A percentile compares a stretch with the other conserved stretches of the same genome.
phyloP scores from a whole-genome alignment of 176 grass and related monocot species.

The Rhynchospora pubera region DNA sequence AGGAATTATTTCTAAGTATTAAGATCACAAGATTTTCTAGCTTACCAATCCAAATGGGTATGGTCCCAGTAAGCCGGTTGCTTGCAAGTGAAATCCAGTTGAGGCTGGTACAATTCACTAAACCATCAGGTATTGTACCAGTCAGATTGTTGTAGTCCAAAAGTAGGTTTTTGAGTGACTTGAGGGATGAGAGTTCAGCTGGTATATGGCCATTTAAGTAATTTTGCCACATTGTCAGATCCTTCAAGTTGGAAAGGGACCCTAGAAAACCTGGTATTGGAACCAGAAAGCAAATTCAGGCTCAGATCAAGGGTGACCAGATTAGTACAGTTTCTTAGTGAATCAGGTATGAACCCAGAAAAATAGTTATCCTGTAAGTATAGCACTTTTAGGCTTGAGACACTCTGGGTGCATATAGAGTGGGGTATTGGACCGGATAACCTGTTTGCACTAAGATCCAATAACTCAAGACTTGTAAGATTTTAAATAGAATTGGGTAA shows the following conservation, averaged over 20 bases:
- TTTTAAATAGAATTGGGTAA: slow-evolving; percentile 38
- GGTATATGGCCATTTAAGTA: slow-evolving; percentile 66
- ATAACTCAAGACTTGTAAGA: slow-evolving; percentile 47
- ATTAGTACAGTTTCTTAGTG: slow-evolving; percentile 56
- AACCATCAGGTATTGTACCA: no score
- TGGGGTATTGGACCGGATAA: slow-evolving; percentile 57
- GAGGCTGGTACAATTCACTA: no score
- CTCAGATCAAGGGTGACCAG: slow-evolving; percentile 85
- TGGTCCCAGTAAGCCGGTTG: no score
- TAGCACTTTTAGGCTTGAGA: slow-evolving; percentile 7
- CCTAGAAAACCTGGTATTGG: slow-evolving; percentile 55
- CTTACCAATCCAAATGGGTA: no score
- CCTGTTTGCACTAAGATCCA: slow-evolving; percentile 80
- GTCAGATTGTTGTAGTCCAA: no score
- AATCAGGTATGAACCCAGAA: slow-evolving; percentile 1
- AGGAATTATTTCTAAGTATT: no score
- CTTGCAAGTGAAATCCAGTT: no score
- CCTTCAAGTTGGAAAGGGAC: slow-evolving; percentile 38
- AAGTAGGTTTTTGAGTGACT: slow-evolving; percentile 1
- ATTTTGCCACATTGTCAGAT: slow-evolving; percentile 94
- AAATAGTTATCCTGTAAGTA: slow-evolving; percentile 71
- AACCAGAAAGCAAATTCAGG: slow-evolving; percentile 58
- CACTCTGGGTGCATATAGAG: slow-evolving; percentile 35
- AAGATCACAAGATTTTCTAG: no score
- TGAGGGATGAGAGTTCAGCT: slow-evolving; percentile 33